These are phyloP conservation scores for Dryas drummondii DNA, from an alignment of 306 rosid species.

Conservation along the genomic window DNA sequence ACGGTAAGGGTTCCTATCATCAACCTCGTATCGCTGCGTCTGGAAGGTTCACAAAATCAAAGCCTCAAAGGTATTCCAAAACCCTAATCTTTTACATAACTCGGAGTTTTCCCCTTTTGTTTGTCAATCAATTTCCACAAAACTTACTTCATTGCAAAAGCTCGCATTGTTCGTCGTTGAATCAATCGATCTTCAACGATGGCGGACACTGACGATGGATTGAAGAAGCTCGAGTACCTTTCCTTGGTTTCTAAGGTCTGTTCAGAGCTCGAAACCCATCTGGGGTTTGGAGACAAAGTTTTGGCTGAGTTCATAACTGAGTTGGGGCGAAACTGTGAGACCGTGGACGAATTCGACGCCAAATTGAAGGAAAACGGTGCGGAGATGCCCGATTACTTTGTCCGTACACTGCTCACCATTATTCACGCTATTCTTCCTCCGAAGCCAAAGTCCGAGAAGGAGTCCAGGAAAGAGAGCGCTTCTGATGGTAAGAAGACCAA, in stretches of 20 bases:
- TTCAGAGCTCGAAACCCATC: conserved; percentile 77
- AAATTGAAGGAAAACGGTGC: conserved; percentile 78
- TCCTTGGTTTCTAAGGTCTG: conserved; percentile 83
- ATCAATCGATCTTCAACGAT: conserved; percentile 21
- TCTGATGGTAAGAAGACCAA: conserved; percentile 45
- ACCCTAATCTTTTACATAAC: no score
- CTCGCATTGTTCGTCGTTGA: no score
- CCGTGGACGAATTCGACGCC: conserved; percentile 59
- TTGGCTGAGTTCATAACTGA: conserved; percentile 81
- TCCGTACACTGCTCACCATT: conserved; percentile 62
- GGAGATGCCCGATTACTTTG: conserved; percentile 78
- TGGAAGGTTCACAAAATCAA: no score
- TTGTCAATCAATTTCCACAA: no score
- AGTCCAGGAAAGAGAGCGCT: conserved; percentile 36
- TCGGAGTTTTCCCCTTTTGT: background rate
- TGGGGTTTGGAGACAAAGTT: conserved; percentile 71
- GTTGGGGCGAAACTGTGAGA: conserved; percentile 56
- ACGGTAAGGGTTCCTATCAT: no score
- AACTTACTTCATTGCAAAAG: no score
- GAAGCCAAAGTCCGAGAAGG: conserved; percentile 37
- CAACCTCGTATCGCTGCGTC: no score
- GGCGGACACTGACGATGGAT: conserved; percentile 50
- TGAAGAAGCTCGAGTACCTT: conserved; percentile 71
- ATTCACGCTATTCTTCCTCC: conserved; percentile 89
- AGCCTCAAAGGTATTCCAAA: no score